These are phyloP conservation scores for Hortiboletus campestris DNA, from an alignment of 768 basidiomycete species.

Conservation along the genomic window DNA sequence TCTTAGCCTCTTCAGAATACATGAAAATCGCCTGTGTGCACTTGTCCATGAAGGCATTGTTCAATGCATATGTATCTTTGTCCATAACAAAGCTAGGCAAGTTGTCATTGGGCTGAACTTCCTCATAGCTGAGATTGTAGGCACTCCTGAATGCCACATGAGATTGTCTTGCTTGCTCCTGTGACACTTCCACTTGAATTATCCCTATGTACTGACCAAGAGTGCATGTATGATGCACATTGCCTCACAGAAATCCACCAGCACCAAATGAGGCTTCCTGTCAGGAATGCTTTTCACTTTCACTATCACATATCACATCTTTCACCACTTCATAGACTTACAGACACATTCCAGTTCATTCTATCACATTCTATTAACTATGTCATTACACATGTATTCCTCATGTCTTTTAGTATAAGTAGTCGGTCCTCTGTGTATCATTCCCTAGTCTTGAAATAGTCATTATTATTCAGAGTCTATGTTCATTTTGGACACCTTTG, in stretches of 20 bases:
- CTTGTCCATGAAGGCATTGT: conserved; percentile 1
- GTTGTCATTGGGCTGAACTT: neutral
- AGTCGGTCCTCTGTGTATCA: no score
- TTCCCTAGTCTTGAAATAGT: no score
- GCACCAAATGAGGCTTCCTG: conserved; percentile 7
- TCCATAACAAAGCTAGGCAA: neutral
- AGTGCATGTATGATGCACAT: conserved; percentile 7
- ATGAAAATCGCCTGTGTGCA: neutral
- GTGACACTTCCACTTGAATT: conserved; percentile 10
- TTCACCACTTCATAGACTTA: no score
- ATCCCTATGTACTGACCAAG: conserved; percentile 9
- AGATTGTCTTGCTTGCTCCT: conserved; percentile 1
- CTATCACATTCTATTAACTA: no score
- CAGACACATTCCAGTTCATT: no score
- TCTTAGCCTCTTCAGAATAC: conserved; percentile 1
- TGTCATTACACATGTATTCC: no score
- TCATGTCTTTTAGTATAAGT: no score
- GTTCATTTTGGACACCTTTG: no score
- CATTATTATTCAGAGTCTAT: no score
- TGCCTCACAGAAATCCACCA: conserved; percentile 2
- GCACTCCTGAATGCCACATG: conserved; percentile 12
- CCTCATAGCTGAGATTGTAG: conserved; percentile 17
- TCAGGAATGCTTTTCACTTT: no score
- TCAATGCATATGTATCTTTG: conserved; percentile 3
- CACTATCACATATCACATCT: no score